Evolutionary conservation across 2,329 filamentous ascomycete genomes (phyloP).

Genomic region (Acarospora socialis): DNA sequence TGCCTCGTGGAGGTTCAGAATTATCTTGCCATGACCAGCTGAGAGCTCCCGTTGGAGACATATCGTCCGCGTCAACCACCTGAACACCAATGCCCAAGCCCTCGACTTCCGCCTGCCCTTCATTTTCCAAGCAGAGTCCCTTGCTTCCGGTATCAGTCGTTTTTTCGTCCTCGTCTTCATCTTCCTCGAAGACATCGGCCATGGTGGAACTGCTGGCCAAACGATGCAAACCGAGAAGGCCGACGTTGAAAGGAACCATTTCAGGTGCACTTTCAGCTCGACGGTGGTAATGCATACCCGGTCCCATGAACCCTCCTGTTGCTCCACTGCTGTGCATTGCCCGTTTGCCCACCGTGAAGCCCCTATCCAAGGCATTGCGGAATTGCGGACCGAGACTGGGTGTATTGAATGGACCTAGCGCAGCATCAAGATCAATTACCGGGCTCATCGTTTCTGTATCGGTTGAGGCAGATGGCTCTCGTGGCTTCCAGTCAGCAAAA

Average conservation of each 20-base stretch:
- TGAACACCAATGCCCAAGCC: conserved; percentile 10
- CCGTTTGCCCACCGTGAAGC: conserved; percentile 27
- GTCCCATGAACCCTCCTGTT: conserved; percentile 31
- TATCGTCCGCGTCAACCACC: conserved; percentile 9
- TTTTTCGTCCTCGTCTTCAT: conserved; percentile 31
- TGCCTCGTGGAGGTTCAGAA: too few relatives aligned
- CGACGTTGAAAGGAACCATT: conserved; percentile 33
- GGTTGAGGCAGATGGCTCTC: conserved; percentile 9
- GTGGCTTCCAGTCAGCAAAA: conserved; percentile 19
- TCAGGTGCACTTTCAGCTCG: conserved; percentile 35
- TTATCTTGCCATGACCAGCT: neutral
- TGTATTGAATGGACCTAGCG: conserved; percentile 82
- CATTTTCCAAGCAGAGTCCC: neutral
- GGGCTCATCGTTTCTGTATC: conserved; percentile 57
- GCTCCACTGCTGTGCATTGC: conserved; percentile 36
- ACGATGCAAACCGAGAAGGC: conserved; percentile 23
- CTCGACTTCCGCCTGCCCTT: neutral
- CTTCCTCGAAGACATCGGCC: conserved; percentile 36
- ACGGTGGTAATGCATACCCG: conserved; percentile 36
- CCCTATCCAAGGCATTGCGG: conserved; percentile 18
- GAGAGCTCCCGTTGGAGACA: neutral
- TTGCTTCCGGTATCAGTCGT: neutral
- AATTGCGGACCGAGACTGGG: conserved; percentile 26
- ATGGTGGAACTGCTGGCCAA: conserved; percentile 25
- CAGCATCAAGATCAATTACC: conserved; percentile 88